Percentiles rank a stretch among this genome's conserved stretches.
Evolutionary conservation across 1,284 basidiomycete species (phyloP).

Genomic region (Caloboletus firmus): DNA sequence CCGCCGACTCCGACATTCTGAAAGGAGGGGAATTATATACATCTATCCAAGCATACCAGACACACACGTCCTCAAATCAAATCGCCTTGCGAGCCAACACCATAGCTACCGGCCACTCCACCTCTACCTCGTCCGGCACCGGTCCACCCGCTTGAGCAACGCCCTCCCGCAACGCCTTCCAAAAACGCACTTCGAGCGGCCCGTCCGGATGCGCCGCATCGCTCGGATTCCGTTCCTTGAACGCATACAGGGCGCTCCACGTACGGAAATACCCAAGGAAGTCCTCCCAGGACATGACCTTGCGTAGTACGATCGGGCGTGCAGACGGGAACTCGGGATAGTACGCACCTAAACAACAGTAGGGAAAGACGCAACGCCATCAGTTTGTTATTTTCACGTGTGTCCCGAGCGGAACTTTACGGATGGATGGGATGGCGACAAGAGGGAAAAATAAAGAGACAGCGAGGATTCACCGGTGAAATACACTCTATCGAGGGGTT

Average conservation of each 20-base stretch:
- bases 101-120: constrained; percentile 76
- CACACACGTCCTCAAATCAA: background rate
- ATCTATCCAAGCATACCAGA: too few species aligned
- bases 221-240: constrained; percentile 46
- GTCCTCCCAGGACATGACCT: constrained; percentile 6
- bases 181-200: constrained; percentile 65
- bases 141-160: constrained; percentile 32
- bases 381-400: background rate
- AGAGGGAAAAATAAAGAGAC: background rate
- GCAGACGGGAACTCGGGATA: constrained; percentile 45
- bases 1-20: too few species aligned
- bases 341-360: constrained; percentile 34
- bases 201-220: constrained; percentile 52
- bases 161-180: constrained; percentile 48
- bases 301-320: constrained; percentile 43
- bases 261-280: constrained; percentile 8
- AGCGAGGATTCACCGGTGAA: constrained; percentile 46
- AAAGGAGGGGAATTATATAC: too few species aligned
- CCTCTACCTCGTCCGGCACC: constrained; percentile 49
- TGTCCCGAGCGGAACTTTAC: background rate
- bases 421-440: constrained; percentile 1
- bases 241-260: constrained; percentile 18
- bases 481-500: constrained; percentile 51
- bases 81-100: constrained; percentile 48
- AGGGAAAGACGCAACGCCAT: background rate